Base-by-base conservation (phyloP, 768 basidiomycete species). In the Agrocybe pediades region DNA sequence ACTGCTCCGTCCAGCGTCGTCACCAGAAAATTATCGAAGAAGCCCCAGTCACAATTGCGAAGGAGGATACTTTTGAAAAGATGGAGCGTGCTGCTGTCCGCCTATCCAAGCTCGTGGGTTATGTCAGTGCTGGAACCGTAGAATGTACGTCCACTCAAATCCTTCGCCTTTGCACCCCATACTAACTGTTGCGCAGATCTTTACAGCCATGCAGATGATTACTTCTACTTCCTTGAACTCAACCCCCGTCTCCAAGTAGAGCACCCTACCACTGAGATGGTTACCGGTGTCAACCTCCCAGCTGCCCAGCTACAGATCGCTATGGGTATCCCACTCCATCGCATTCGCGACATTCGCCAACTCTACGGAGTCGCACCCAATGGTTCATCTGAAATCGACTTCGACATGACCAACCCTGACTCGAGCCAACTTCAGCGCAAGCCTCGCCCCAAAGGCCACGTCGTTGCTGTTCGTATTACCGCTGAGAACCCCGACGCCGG, bases 21-120 rank as follows among this genome's bases (percentile, higher is more conserved):
- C 97, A 99, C 71, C 97, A 99, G 71, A 99, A 99, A 78, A 99
- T 99, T 63, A 99, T 99, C 57, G 97, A 99, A 73, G 97, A 99
- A 71, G 97, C 97, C 2, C 97, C 97, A 8, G 96, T 99, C 29
- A 98, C 96, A 3, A 98, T 99, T 60, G 97, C 97, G 7, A 87
- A 86, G 57, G 87, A 88, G 40, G 87, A 91, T 17, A 94, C 84
- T 6, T 98, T 98, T 62, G 94, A 95, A 69, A 76, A 95, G 71
- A 99, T 99, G 97, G 97, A 98, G 67, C 92, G 95, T 57, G 95
- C 97, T 13, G 97, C 97, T n/a, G 97, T 99, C 42, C 88, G 97
- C 62, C 79, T 99, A n/a, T 94, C 96, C 13, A 99, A 97, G 71
- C 85, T 99, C 36, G 97, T 99, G 49, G 97, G 97, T 26, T 99